Evolutionary conservation across 345 rosid genomes (phyloP), one percentile per base, ranked within the genome.

Genomic region (Heritiera littoralis): DNA sequence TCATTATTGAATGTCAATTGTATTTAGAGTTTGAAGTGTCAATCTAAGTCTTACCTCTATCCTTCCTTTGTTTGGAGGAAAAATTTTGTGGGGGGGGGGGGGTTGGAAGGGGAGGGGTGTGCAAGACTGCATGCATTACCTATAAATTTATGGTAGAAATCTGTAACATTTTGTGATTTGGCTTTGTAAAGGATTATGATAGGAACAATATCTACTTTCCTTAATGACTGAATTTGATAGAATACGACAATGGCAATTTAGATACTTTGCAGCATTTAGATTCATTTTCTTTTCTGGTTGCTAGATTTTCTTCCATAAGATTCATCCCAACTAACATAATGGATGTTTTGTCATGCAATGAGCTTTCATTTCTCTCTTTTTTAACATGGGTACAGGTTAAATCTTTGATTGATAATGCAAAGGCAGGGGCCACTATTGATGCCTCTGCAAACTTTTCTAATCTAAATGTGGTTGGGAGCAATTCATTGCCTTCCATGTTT

Each of bases 401-500:
- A 81, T 88, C 97, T 77, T 83, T 92, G 86, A 81, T 91, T 81
- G 90, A 90, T 77, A 92, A 92, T 89, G 90, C 92, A n/a, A 89
- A 89, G 85, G 71, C 90, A 41, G 92, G 94, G 30, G 83, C 81
- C 23, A 77, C 90, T 49, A 74, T 91, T 64, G 91, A 83, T 83
- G 87, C 70, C 68, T 82, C 86, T 65, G 89, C 84, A 65, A 88
- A 84, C 76, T 83, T 88, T 82, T 80, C 84, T 63, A 79, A 49
- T 76, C 76, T 84, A 73, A 85, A 83, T 88, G 77, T 83, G 77
- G 75, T 88, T 63, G 85, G 89, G 12, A 87, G 89, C 81, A 86
- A 82, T 89, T 83, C 91, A 48, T 77, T 91, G 80, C 94, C 98
- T 40, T 94, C 97, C 81, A 89, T 89, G 87, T 93, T 94, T 88